These are phyloP conservation scores for Aspergillus ostianus DNA, from an alignment of 495 filamentous ascomycete genomes.

Conservation along the genomic window DNA sequence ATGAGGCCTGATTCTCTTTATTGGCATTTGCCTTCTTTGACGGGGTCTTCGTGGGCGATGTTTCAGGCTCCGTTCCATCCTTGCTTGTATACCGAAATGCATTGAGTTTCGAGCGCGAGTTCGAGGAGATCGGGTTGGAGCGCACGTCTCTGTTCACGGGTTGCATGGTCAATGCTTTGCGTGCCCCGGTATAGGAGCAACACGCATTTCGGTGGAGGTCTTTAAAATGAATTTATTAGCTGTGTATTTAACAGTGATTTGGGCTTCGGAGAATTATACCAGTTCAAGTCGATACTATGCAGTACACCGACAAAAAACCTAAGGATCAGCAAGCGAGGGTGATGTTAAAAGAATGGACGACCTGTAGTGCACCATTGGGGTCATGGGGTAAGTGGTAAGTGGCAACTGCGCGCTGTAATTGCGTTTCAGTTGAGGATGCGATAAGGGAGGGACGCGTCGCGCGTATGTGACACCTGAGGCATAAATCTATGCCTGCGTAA, in stretches of 20 bases:
- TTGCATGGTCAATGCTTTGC: conserved; percentile 16
- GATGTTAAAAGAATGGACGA: neutral
- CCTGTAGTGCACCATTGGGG: neutral
- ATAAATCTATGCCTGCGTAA: conserved; percentile 15
- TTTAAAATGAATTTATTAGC: conserved; percentile 13
- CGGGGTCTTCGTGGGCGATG: conserved; percentile 25
- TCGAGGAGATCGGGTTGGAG: conserved; percentile 44
- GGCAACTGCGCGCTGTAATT: neutral
- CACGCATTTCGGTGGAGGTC: conserved; percentile 17
- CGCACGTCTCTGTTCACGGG: conserved; percentile 28
- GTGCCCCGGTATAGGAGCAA: conserved; percentile 2
- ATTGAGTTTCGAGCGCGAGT: conserved; percentile 58
- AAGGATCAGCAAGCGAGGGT: neutral
- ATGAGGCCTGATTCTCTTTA: conserved; percentile 42
- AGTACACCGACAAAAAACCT: neutral
- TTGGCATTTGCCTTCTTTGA: conserved; percentile 27
- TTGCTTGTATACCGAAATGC: conserved; percentile 51
- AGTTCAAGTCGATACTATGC: conserved; percentile 1
- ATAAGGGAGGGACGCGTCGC: conserved; percentile 39
- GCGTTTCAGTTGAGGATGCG: conserved; percentile 16
- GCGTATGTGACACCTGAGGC: conserved; percentile 27
- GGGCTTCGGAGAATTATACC: conserved; percentile 7
- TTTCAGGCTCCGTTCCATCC: conserved; percentile 29
- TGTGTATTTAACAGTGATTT: conserved; percentile 1
- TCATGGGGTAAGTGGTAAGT: neutral